Base-by-base conservation (phyloP, 352 stramenopile genomes). In the Phytophthora capsici region DNA sequence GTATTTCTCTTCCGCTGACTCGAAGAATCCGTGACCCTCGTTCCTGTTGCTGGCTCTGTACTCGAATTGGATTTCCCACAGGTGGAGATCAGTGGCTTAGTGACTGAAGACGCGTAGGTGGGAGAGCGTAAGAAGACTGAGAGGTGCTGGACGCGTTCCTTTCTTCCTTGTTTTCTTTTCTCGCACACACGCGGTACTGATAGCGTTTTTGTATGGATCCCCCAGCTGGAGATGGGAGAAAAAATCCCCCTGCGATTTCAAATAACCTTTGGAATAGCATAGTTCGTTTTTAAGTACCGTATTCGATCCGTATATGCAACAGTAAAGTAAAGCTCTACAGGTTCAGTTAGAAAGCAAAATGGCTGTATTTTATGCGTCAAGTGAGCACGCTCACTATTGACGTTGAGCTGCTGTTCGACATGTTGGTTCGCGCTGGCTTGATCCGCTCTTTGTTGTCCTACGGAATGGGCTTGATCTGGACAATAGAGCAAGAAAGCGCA, bases 391-490 rank as follows among this genome's bases (percentile, higher is more conserved):
- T 53, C 28, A 34, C 13, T 47, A 61, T 56, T 22, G 30, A 30
- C 49, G 22, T 37, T 17, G 19, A 57, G 43, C 25, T 57, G 48
- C 16, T 34, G 57, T 34, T 61, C 34, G 53, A 57, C 43, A 13
- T 30, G 22, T 26, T 68, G 36, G 52, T 37, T 34, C 12, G n/a
- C 10, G 52, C 58, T 65, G 45, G 38, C 32, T 58, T 61, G 54
- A 57, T 52, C 40, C 30, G 44, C 40, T 34, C 28, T 22, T 20
- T 28, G 26, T 62, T 44, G 49, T 60, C 53, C 63, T 89, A 97
- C 41, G 91, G 92, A 75, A 98, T 98, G 16, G 95, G 95, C 63
- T 98, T 98, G 69, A 98, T 95, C 81, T 99, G 57, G 57, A 43
- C 19, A 60, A 60, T 16, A 20, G 25, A 73, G 20, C 19, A 49